phyloP scores from a whole-genome alignment of 2,329 filamentous ascomycete species.

The Nemania diffusa region DNA sequence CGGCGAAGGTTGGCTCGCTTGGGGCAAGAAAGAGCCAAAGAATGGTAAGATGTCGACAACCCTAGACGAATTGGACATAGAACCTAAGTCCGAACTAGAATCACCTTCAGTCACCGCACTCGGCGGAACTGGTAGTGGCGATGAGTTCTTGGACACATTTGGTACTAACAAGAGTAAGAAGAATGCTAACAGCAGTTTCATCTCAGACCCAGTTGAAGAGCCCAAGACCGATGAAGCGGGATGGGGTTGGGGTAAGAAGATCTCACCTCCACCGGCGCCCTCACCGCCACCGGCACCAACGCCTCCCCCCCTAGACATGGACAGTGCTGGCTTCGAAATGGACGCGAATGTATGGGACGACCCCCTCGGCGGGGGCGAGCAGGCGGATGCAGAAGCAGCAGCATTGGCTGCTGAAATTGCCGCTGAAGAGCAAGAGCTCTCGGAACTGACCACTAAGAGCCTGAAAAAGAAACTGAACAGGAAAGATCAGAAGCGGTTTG shows the following conservation, averaged over 20 bases:
- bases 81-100: conserved; percentile 32
- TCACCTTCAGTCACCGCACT: conserved; percentile 38
- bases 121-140: conserved; percentile 34
- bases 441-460: conserved; percentile 46
- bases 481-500: conserved; percentile 48
- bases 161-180: conserved; percentile 42
- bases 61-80: conserved; percentile 41
- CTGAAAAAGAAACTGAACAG: conserved; percentile 46
- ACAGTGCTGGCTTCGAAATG: conserved; percentile 44
- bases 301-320: conserved; percentile 59
- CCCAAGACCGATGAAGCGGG: conserved; percentile 55
- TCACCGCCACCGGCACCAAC: conserved; percentile 62
- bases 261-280: conserved; percentile 60
- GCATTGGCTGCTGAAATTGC: conserved; percentile 51
- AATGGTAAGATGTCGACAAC: conserved; percentile 42
- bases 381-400: conserved; percentile 48
- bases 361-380: conserved; percentile 50
- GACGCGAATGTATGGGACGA: conserved; percentile 51
- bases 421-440: conserved; percentile 54
- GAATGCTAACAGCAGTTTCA: conserved; percentile 49
- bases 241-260: conserved; percentile 57
- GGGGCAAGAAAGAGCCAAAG: conserved; percentile 48
- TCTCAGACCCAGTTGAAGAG: conserved; percentile 57
- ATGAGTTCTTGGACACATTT: conserved; percentile 41
- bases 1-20: conserved; percentile 39